Conservation (phyloP, 352 stramenopile species). For the Phytophthora capsici region DNA sequence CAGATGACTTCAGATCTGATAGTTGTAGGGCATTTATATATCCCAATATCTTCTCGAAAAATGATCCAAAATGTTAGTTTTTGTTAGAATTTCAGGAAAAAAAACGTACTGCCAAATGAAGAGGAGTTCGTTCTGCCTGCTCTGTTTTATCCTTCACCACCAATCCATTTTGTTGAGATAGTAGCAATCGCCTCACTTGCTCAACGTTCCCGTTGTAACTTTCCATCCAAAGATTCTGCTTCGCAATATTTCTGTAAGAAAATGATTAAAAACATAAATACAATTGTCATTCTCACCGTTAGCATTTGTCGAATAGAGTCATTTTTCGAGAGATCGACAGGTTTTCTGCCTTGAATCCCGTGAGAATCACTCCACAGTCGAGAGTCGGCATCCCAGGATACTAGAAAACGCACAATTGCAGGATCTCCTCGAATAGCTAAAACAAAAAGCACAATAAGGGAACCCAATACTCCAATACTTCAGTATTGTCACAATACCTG, state of each 20-base stretch:
- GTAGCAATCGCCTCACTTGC: constrained; percentile 34
- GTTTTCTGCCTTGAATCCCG: constrained; percentile 49
- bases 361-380: constrained; percentile 34
- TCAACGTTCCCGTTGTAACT: constrained; percentile 44
- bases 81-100: neutral
- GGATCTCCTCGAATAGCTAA: constrained; percentile 37
- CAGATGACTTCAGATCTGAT: constrained; percentile 1
- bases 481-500: constrained; percentile 27
- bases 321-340: constrained; percentile 41
- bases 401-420: constrained; percentile 42
- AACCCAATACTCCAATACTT: neutral
- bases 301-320: constrained; percentile 35
- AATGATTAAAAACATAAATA: neutral
- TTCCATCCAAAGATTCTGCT: constrained; percentile 50
- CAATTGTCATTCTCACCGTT: constrained; percentile 22
- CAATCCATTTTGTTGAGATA: constrained; percentile 1
- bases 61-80: neutral
- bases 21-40: constrained; percentile 36
- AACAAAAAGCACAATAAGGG: neutral
- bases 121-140: constrained; percentile 40
- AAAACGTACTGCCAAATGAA: constrained; percentile 56
- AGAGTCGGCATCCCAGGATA: constrained; percentile 56
- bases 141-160: constrained; percentile 39
- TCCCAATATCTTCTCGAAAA: constrained; percentile 36
- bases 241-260: neutral